phyloP scores from a whole-genome alignment of 352 stramenopile genomes.

The Halophytophthora polymorphica region DNA sequence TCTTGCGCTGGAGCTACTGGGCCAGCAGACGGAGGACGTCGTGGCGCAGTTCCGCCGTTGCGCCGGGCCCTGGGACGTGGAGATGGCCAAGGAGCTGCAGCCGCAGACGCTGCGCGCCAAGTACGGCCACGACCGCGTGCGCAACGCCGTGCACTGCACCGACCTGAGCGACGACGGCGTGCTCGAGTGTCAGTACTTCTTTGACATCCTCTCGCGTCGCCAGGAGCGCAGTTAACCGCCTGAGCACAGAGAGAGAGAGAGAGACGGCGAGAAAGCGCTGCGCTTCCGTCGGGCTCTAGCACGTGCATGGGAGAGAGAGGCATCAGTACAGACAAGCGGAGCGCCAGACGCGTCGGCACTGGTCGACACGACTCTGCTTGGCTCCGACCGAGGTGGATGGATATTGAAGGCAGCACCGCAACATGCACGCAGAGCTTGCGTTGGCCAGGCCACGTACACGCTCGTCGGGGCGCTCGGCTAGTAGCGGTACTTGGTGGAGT shows the following conservation, averaged over 20 bases:
- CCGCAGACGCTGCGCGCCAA: constrained; percentile 86
- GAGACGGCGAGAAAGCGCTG: no score
- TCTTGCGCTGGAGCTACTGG: constrained; percentile 89
- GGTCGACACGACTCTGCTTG: not conserved
- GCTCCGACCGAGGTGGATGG: not conserved
- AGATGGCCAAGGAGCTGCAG: constrained; percentile 92
- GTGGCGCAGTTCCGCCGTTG: constrained; percentile 76
- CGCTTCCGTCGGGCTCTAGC: no score
- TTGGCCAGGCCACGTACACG: not conserved
- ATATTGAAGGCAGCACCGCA: not conserved
- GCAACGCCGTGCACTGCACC: constrained; percentile 93
- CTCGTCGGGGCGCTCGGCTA: constrained; percentile 49
- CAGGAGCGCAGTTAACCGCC: constrained; percentile 27
- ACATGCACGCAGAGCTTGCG: no score
- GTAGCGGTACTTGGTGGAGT: constrained; percentile 98
- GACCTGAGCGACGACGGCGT: constrained; percentile 89
- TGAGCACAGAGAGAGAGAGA: constrained; percentile 1
- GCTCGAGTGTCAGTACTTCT: constrained; percentile 92
- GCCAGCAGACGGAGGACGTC: constrained; percentile 46
- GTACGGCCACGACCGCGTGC: constrained; percentile 86
- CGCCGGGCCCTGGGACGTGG: constrained; percentile 89
- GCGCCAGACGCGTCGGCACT: no score
- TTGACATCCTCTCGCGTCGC: constrained; percentile 87
- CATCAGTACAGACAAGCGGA: no score
- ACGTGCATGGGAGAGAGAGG: no score